phyloP scores from a whole-genome alignment of 495 filamentous ascomycete species.

The Saxophila tyrrhenica region DNA sequence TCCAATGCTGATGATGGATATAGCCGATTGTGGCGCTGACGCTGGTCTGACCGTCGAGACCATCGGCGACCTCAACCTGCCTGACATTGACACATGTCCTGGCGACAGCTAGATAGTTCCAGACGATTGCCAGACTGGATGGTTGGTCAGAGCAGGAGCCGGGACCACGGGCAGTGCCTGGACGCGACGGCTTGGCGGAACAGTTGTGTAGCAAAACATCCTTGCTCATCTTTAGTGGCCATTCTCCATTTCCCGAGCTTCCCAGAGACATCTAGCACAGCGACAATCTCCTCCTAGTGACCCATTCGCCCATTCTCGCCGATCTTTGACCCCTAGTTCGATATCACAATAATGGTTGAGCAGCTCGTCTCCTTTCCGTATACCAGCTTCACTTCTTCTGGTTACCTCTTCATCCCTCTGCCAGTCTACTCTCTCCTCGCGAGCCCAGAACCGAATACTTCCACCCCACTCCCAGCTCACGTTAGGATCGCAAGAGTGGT shows the following conservation, averaged over 20 bases:
- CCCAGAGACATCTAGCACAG: constrained; percentile 16
- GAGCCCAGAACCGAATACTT: constrained; percentile 56
- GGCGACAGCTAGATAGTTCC: too few species aligned
- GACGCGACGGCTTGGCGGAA: too few species aligned
- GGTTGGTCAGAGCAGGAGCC: too few species aligned
- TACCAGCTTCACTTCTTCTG: constrained; percentile 18
- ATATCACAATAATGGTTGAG: constrained; percentile 93
- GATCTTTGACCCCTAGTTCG: constrained; percentile 57
- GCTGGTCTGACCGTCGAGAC: too few species aligned
- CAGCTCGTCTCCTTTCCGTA: constrained; percentile 70
- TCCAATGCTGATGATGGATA: too few species aligned
- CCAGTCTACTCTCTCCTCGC: constrained; percentile 40
- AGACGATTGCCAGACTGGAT: too few species aligned
- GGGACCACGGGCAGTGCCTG: too few species aligned
- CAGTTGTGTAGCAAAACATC: too few species aligned
- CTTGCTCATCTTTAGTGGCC: too few species aligned
- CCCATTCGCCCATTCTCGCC: constrained; percentile 42
- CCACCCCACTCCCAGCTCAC: constrained; percentile 90
- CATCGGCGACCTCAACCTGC: too few species aligned
- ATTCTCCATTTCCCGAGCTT: constrained; percentile 6
- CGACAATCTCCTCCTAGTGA: constrained; percentile 17
- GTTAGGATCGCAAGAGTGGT: constrained; percentile 91
- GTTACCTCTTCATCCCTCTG: constrained; percentile 19
- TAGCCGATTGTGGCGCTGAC: too few species aligned
- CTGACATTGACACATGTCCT: too few species aligned